Evolutionary conservation across 176 grass and related monocot genomes (phyloP).

Genomic region (Cymbopogon citratus): DNA sequence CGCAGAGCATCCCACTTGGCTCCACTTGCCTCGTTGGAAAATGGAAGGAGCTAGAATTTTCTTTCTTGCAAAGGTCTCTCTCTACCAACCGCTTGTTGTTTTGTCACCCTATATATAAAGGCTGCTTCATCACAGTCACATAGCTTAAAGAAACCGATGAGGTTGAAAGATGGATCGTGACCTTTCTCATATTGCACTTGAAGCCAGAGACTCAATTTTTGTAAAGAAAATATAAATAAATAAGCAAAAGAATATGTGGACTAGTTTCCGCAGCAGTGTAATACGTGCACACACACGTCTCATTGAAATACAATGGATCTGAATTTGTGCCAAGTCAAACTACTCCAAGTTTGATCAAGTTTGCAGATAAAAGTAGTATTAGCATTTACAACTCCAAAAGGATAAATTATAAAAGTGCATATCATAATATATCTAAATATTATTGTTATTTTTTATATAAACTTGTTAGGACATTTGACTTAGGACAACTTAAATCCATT

Average conservation of each 20-base stretch:
- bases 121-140: neutral
- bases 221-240: neutral
- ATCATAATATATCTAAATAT: neutral
- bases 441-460: neutral
- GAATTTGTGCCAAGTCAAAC: neutral
- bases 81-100: slow-evolving; percentile 40
- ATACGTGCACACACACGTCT: neutral
- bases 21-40: slow-evolving; percentile 19
- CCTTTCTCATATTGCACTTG: slow-evolving; percentile 15
- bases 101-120: slow-evolving; percentile 17
- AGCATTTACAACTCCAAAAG: neutral
- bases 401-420: neutral
- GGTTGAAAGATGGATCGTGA: neutral
- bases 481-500: neutral
- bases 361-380: neutral
- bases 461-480: neutral
- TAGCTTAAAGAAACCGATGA: slow-evolving; percentile 32
- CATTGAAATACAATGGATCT: neutral
- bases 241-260: neutral
- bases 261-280: neutral
- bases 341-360: neutral
- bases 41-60: slow-evolving; percentile 24
- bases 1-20: slow-evolving; percentile 12
- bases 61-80: slow-evolving; percentile 11
- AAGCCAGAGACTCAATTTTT: neutral